Base-by-base conservation (phyloP, 192 early-diverging fungal species). In the Umbelopsis vinacea region DNA sequence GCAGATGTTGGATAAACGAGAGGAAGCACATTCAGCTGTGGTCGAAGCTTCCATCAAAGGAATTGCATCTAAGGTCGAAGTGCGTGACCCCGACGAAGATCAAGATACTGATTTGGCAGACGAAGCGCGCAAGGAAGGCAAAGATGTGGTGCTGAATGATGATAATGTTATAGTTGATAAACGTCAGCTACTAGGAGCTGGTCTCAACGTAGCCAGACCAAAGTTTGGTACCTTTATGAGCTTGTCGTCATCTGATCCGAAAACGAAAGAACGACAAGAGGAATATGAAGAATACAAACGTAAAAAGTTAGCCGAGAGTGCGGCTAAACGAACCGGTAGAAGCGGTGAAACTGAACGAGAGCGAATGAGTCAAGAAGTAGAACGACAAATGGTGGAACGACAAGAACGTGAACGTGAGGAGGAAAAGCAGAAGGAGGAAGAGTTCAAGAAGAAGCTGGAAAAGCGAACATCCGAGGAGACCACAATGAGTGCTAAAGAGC, bases 91-190 rank as follows among this genome's bases (percentile, higher is more conserved):
- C 9, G 67, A 76, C 19, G 68, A 76, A 6, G 48, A 69, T 40
- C 71, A 74, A 21, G 82, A 83, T 43, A 63, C 75, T 1, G 71
- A 75, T 33, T 57, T 81, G 14, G 74, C 72, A 4, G 75, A 79
- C 47, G 73, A 78, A 46, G 81, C 86, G 54, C 71, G 68, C 68
- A 74, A 81, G 73, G 79, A 77, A 52, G 84, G 84, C 3, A 71
- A 80, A 68, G 70, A 83, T 6, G 84, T 92, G 6, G 67, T 69
- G 1, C 11, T 92, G 48, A 94, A 94, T 74, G 93, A 92, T 40
- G 86, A 87, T 15, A 84, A 90, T 11, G 82, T 92, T 46, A 79
- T 94, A 29, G 88, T 94, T 12, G 92, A 94, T 76, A 93, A 93
- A 74, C 83, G 91, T 10, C 81, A 90, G 29, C 76, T 94, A 8